Base-by-base conservation (phyloP, 2,329 filamentous ascomycete genomes). In the Rhinocladiella mackenziei region DNA sequence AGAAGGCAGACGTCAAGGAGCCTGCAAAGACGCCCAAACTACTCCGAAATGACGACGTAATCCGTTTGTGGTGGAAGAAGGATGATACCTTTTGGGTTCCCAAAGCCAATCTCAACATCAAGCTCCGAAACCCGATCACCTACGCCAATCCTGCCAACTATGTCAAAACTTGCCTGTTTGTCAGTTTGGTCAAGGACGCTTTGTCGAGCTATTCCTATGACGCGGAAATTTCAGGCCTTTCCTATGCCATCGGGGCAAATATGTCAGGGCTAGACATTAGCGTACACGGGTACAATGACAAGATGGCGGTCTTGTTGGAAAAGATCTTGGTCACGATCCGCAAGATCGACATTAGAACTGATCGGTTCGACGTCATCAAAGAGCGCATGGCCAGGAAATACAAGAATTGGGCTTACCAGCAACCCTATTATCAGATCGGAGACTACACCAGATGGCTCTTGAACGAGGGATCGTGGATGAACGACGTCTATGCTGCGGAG, bases 81-180 rank as follows among this genome's bases (percentile, higher is more conserved):
- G 92, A 98, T 59, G 92, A 98, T 58, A 89, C 83, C 0, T 98
- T 97, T 66, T 97, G 91, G 89, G 92, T 97, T 7, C 92, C 92
- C 6, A 95, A 94, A 65, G 92, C 87, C 3, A 92, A 89, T 47
- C 72, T 97, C 13, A 78, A 89, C 54, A 79, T 95, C 53, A 87
- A 83, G 56, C 75, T 94, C 54, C 80, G 83, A 57, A 94, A 83
- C 47, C 85, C 89, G 0, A 67, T 94, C 33, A 81, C 86, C n/a
- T 82, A 81, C 62, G 77, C 86, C 1, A 89, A 86, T 3, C 85
- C 89, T 1, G 81, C 84, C 44, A 89, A 85, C 50, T 74, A 79
- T 22, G 81, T 94, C 48, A 88, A 92, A 60, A 78, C 84, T 2
- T 81, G 80, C 45, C 67, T 98, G 4, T 96, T 87, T 62, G 84